phyloP scores from a whole-genome alignment of 176 grass and related monocot species.

The Aegilops umbellulata region DNA sequence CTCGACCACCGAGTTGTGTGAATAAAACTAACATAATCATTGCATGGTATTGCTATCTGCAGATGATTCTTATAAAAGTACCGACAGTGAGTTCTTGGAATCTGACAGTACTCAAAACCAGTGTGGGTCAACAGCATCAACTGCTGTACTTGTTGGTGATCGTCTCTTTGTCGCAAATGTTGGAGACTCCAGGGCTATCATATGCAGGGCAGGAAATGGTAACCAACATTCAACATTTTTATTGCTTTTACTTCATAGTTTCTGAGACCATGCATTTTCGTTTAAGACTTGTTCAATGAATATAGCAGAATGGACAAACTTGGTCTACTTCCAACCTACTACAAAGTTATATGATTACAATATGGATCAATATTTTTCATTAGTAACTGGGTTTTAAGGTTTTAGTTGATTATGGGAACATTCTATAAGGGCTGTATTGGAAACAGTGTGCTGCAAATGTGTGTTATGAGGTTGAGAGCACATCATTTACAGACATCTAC shows the following conservation, averaged over 20 bases:
- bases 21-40: not conserved
- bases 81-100: conserved; percentile 58
- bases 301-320: not conserved
- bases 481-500: not conserved
- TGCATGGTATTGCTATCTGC: not conserved
- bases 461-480: not conserved
- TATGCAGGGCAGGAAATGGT: conserved; percentile 63
- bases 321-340: not conserved
- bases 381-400: not conserved
- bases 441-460: not conserved
- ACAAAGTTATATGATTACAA: not conserved
- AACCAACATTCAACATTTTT: not conserved
- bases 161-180: conserved; percentile 59
- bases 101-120: conserved; percentile 61
- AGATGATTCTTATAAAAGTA: conserved; percentile 67
- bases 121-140: conserved; percentile 57
- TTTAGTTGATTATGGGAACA: not conserved
- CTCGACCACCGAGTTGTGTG: not conserved
- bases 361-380: not conserved
- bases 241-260: conserved; percentile 6
- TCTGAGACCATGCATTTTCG: not conserved
- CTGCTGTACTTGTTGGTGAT: conserved; percentile 54
- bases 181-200: conserved; percentile 58
- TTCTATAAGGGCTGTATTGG: not conserved
- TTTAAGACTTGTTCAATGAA: not conserved